Percentiles rank a stretch among this genome's conserved stretches.
phyloP scores from a whole-genome alignment of 306 rosid genomes.

The Pyrus communis region DNA sequence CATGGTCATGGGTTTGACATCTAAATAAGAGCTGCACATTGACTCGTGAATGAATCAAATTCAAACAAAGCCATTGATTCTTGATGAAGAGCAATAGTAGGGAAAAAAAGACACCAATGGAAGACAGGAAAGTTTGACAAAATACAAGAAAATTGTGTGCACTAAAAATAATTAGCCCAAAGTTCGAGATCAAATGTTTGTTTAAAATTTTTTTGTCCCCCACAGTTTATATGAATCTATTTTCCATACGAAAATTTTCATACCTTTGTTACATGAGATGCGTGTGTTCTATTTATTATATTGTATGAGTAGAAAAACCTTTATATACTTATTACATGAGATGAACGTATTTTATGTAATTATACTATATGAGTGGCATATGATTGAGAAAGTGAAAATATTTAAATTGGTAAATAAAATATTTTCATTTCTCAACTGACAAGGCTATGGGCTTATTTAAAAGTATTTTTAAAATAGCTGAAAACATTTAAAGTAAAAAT shows the following conservation, averaged over 20 bases:
- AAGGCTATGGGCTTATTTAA: too few relatives aligned
- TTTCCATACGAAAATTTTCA: not conserved
- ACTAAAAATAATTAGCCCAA: not conserved
- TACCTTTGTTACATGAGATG: too few relatives aligned
- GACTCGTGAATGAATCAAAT: not conserved
- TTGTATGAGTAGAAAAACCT: too few relatives aligned
- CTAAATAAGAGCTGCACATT: not conserved
- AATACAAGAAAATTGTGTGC: not conserved
- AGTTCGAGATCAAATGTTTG: not conserved
- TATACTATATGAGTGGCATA: too few relatives aligned
- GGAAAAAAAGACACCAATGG: not conserved
- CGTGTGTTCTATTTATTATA: too few relatives aligned
- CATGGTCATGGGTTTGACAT: constrained; percentile 11
- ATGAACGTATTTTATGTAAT: too few relatives aligned
- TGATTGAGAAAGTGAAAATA: too few relatives aligned
- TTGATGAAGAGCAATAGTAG: not conserved
- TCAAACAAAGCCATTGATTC: not conserved
- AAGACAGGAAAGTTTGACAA: not conserved
- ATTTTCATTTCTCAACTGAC: not conserved
- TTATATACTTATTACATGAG: too few relatives aligned
- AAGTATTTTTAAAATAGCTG: too few relatives aligned
- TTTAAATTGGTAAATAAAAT: too few relatives aligned
- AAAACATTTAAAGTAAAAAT: too few relatives aligned
- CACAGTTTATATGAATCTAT: not conserved
- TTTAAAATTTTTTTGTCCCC: not conserved